Percentiles rank a stretch among this genome's conserved stretches.
Conservation (phyloP, 129 eudicot species). For the Oenanthe sinensis region DNA sequence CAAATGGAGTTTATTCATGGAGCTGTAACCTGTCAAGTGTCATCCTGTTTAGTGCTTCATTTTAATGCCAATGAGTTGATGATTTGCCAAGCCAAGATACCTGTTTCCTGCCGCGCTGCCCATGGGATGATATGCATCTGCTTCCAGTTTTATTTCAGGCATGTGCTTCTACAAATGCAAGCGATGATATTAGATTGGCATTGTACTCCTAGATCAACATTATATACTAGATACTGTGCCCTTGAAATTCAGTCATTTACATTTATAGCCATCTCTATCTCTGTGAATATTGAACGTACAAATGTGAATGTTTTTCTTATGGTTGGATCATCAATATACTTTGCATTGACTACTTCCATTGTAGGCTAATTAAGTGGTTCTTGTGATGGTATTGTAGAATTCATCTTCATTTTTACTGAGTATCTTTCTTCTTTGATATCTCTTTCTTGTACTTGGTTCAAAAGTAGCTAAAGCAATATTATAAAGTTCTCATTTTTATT, state of each 20-base stretch:
- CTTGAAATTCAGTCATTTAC: background rate
- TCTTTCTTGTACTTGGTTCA: no score
- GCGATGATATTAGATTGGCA: constrained; percentile 25
- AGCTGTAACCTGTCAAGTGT: background rate
- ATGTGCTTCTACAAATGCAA: constrained; percentile 22
- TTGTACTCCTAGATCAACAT: constrained; percentile 13
- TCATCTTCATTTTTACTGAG: no score
- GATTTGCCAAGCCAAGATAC: constrained; percentile 1
- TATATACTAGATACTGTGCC: constrained; percentile 20
- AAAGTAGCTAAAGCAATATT: no score
- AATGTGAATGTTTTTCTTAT: constrained; percentile 21
- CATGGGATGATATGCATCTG: constrained; percentile 20
- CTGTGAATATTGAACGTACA: constrained; percentile 48
- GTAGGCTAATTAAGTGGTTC: background rate
- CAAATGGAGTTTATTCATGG: background rate
- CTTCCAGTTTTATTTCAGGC: constrained; percentile 18
- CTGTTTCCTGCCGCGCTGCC: background rate
- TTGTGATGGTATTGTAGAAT: no score
- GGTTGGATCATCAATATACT: constrained; percentile 29
- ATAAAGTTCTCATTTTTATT: no score
- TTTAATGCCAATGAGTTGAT: constrained; percentile 12
- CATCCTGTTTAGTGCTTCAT: background rate
- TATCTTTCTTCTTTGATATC: no score
- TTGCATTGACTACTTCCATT: constrained; percentile 5
- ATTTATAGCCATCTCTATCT: no score